phyloP scores from a whole-genome alignment of 192 early-diverging fungal genomes.

The Backusella morwellensis region DNA sequence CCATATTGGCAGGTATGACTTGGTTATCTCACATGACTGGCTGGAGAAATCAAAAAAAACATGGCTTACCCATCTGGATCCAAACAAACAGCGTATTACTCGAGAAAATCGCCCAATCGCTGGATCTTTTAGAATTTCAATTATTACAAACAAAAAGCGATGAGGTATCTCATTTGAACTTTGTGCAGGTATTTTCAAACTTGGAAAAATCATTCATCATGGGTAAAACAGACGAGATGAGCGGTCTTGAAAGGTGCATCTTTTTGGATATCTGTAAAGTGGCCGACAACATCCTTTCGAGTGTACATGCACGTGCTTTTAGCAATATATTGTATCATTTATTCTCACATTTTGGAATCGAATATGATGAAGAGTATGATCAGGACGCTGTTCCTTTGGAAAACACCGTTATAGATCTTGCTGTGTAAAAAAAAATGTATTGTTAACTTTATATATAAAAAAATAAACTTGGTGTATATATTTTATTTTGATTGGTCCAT shows the following conservation, averaged over 20 bases:
- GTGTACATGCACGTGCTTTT: not conserved
- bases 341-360: not conserved
- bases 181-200: not conserved
- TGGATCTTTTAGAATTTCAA: not conserved
- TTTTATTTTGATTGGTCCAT: not conserved
- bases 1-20: conserved; percentile 9
- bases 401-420: not conserved
- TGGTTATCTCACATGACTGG: conserved; percentile 11
- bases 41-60: not conserved
- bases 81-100: not conserved
- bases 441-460: not conserved
- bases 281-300: not conserved
- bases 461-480: not conserved
- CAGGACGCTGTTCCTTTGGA: conserved; percentile 2
- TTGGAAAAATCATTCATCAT: not conserved
- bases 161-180: not conserved
- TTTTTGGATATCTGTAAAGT: conserved; percentile 10
- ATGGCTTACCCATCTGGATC: not conserved
- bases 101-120: not conserved
- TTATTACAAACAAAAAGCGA: not conserved
- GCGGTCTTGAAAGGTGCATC: not conserved
- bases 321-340: not conserved
- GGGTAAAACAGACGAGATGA: not conserved
- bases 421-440: not conserved
- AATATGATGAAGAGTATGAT: not conserved